Evolutionary conservation across 2,329 filamentous ascomycete species (phyloP).

Genomic region (Fusarium vanettenii): DNA sequence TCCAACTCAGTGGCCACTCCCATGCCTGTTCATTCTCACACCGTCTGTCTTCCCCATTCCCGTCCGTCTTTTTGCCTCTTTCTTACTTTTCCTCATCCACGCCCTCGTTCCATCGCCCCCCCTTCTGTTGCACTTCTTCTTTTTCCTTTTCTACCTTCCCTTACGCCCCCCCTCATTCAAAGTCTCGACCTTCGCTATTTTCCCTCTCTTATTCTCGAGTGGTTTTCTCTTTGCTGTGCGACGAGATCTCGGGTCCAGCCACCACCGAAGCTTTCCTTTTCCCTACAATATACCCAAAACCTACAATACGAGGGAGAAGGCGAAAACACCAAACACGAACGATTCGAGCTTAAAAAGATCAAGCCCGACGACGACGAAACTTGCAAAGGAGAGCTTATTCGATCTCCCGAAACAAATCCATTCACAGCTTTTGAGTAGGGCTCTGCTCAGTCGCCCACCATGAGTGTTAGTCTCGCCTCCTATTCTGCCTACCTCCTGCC

Average conservation of each 20-base stretch:
- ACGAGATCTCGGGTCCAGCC: conserved; percentile 35
- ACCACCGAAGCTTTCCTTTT: conserved; percentile 6
- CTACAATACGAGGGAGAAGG: conserved; percentile 20
- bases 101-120: conserved; percentile 25
- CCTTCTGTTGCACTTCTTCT: conserved; percentile 21
- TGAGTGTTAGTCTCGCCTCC: conserved; percentile 47
- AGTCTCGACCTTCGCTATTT: conserved; percentile 7
- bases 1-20: conserved; percentile 28
- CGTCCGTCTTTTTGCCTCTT: neutral
- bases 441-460: conserved; percentile 39
- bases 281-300: conserved; percentile 5
- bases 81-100: conserved; percentile 11
- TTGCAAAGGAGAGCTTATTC: neutral
- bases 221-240: conserved; percentile 42
- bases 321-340: neutral
- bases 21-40: neutral
- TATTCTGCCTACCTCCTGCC: conserved; percentile 24
- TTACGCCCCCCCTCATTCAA: neutral
- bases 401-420: neutral
- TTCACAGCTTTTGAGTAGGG: conserved; percentile 11
- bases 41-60: neutral
- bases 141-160: conserved; percentile 15
- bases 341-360: conserved; percentile 14
- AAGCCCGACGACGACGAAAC: neutral
- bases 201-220: conserved; percentile 4